A percentile compares a stretch with the other conserved stretches of the same genome.
Conservation (phyloP, 2,329 filamentous ascomycete species). For the Aureobasidium sp. region DNA sequence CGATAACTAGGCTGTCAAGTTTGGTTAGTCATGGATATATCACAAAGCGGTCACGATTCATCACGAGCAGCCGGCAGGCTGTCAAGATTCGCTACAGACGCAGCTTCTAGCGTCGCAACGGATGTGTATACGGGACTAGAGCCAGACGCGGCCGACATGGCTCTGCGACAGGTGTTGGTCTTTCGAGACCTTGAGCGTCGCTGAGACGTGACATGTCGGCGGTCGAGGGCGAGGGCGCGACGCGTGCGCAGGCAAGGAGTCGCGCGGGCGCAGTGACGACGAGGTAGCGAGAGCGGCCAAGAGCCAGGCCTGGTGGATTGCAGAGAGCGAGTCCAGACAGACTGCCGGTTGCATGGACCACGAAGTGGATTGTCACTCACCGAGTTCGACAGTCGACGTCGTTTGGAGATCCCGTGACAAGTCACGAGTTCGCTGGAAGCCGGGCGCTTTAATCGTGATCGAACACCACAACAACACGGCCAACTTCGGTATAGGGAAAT, state of each 20-base stretch:
- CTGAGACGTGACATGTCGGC: neutral
- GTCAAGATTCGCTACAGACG: neutral
- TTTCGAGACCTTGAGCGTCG: neutral
- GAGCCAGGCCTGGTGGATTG: neutral
- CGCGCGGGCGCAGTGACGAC: neutral
- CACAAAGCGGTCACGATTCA: neutral
- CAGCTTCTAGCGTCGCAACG: neutral
- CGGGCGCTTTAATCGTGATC: constrained; percentile 7
- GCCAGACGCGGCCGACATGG: neutral
- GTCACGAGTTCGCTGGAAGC: constrained; percentile 11
- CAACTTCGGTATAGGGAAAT: neutral
- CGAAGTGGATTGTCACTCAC: neutral
- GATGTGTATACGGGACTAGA: neutral
- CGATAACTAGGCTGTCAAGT: neutral
- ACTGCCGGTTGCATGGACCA: neutral
- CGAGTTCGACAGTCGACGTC: constrained; percentile 6
- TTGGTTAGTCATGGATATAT: neutral
- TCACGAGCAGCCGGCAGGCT: neutral
- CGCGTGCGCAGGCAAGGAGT: neutral
- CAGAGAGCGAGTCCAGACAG: neutral
- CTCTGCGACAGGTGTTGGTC: neutral
- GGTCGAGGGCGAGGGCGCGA: neutral
- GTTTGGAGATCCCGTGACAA: constrained; percentile 14
- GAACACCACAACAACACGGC: neutral
- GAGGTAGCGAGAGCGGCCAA: neutral